Percentiles rank a stretch among this genome's conserved stretches.
phyloP scores from a whole-genome alignment of 805 yeast genomes.

The Zygosaccharomyces kombuchaensis region DNA sequence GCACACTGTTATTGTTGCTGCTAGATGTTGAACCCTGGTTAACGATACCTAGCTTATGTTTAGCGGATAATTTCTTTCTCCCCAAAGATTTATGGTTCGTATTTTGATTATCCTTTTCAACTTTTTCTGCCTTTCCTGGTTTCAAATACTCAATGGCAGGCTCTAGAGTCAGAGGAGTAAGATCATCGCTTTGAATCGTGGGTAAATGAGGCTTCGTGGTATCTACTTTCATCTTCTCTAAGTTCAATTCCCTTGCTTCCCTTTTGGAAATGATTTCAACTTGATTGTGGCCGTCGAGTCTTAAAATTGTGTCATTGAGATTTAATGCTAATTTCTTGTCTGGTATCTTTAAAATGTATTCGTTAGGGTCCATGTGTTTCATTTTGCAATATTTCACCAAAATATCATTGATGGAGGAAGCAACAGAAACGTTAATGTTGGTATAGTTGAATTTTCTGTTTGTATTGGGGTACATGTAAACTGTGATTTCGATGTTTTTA shows the following conservation, averaged over 20 bases:
- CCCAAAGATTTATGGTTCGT: slow-evolving; percentile 7
- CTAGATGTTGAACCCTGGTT: slow-evolving; percentile 18
- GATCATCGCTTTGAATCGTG: slow-evolving; percentile 34
- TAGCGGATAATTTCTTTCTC: slow-evolving; percentile 21
- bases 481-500: slow-evolving; percentile 29
- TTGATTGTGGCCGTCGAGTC: slow-evolving; percentile 39
- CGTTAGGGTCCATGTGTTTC: slow-evolving; percentile 36
- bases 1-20: slow-evolving; percentile 12
- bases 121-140: slow-evolving; percentile 10
- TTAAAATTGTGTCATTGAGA: slow-evolving; percentile 38
- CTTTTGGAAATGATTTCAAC: slow-evolving; percentile 43
- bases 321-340: slow-evolving; percentile 34
- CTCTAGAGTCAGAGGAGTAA: slow-evolving; percentile 35
- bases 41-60: slow-evolving; percentile 20
- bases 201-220: slow-evolving; percentile 30
- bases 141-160: slow-evolving; percentile 22
- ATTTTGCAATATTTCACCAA: slow-evolving; percentile 35
- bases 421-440: slow-evolving; percentile 30
- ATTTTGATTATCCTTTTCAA: slow-evolving; percentile 2
- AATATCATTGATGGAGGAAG: slow-evolving; percentile 37
- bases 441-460: slow-evolving; percentile 31
- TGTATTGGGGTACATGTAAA: slow-evolving; percentile 35
- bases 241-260: slow-evolving; percentile 37
- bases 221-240: slow-evolving; percentile 32
- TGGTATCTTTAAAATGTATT: slow-evolving; percentile 35